These are phyloP conservation scores for Emericellopsis cladophorae DNA, from an alignment of 2,329 filamentous ascomycete genomes.

Conservation along the genomic window DNA sequence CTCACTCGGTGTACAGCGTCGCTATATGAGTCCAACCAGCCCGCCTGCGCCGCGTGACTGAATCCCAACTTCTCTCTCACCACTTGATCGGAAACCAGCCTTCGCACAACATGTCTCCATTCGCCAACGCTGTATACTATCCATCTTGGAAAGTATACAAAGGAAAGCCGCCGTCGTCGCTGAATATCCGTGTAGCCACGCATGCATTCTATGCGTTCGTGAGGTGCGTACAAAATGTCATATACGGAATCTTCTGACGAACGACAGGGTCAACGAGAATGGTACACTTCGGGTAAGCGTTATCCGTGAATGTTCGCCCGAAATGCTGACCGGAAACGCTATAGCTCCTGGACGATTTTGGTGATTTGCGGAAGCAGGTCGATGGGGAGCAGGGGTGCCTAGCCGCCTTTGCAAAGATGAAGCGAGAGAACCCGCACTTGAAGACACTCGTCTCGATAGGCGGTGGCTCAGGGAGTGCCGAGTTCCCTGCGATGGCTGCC, in stretches of 20 bases:
- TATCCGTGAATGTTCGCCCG: not conserved
- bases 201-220: conserved; percentile 56
- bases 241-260: conserved; percentile 4
- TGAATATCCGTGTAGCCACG: conserved; percentile 43
- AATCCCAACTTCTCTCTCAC: not conserved
- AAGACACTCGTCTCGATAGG: conserved; percentile 52
- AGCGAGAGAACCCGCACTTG: conserved; percentile 40
- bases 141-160: conserved; percentile 53
- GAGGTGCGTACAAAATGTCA: conserved; percentile 16
- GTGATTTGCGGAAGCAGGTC: conserved; percentile 45
- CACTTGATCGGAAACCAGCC: not conserved
- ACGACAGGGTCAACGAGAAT: conserved; percentile 18
- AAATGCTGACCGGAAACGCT: not conserved
- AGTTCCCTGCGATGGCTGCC: conserved; percentile 45
- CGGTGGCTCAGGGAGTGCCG: conserved; percentile 48
- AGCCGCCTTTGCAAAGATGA: conserved; percentile 44
- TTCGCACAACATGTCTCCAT: not conserved
- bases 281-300: conserved; percentile 25
- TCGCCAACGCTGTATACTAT: conserved; percentile 41
- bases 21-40: too few species aligned
- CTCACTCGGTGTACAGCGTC: too few species aligned
- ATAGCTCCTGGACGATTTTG: conserved; percentile 45
- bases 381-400: conserved; percentile 49
- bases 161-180: conserved; percentile 43
- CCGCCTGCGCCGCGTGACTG: too few species aligned